Conservation (phyloP, 345 rosid genomes). For the Acer yangbiense region DNA sequence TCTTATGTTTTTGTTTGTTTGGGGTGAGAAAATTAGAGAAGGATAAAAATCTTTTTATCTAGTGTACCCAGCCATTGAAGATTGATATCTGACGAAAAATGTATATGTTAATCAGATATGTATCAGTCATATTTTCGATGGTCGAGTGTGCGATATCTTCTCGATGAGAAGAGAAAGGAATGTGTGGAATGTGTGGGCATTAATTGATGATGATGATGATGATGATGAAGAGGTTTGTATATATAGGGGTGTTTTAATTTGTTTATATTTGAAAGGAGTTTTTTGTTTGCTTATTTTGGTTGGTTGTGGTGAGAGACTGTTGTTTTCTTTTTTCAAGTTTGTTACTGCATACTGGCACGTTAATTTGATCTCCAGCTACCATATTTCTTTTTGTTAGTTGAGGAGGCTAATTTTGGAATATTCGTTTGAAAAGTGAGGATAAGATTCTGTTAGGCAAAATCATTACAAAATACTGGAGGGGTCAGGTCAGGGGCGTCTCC, state of each 20-base stretch:
- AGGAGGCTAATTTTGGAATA: constrained; percentile 30
- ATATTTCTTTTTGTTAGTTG: background rate
- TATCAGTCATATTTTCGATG: too few relatives aligned
- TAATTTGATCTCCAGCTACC: background rate
- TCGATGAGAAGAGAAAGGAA: too few relatives aligned
- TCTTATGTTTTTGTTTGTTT: constrained; percentile 12
- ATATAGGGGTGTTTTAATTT: background rate
- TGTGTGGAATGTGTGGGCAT: background rate
- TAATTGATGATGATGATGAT: constrained; percentile 4
- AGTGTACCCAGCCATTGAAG: too few relatives aligned
- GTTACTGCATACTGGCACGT: background rate
- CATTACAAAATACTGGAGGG: background rate
- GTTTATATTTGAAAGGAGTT: constrained; percentile 25
- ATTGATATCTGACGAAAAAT: too few relatives aligned
- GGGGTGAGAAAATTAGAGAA: background rate
- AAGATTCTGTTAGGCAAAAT: constrained; percentile 30
- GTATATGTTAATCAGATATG: too few relatives aligned
- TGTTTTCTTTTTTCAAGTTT: background rate
- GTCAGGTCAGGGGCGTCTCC: background rate
- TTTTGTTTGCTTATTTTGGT: constrained; percentile 34
- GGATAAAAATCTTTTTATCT: too few relatives aligned
- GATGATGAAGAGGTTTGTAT: too few relatives aligned
- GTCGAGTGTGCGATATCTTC: too few relatives aligned
- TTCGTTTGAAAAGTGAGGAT: constrained; percentile 29
- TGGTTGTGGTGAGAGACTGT: background rate